phyloP scores from a whole-genome alignment of 2,329 filamentous ascomycete genomes.

The Zopfia rhizophila region DNA sequence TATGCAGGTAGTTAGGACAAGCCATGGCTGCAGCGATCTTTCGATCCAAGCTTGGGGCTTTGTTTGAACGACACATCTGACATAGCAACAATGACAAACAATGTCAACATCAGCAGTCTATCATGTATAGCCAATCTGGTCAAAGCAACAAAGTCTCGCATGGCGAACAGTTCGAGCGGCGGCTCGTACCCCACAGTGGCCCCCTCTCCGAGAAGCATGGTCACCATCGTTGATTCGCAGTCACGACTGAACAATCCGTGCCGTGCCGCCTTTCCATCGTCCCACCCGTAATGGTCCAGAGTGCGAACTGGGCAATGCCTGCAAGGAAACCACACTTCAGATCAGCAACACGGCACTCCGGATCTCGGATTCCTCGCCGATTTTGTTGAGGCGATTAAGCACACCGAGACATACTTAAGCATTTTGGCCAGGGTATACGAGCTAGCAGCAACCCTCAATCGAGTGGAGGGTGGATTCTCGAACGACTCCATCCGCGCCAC shows the following conservation, averaged over 20 bases:
- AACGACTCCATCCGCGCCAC: too few relatives aligned
- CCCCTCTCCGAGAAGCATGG: constrained; percentile 17
- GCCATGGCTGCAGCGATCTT: not conserved
- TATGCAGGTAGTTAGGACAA: constrained; percentile 5
- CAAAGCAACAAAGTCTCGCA: constrained; percentile 1
- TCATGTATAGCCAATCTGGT: constrained; percentile 3
- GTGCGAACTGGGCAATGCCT: constrained; percentile 18
- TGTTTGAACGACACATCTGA: too few relatives aligned
- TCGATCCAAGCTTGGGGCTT: too few relatives aligned
- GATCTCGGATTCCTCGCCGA: constrained; percentile 21
- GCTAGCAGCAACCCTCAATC: too few relatives aligned
- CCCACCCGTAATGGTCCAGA: constrained; percentile 31
- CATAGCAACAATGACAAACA: too few relatives aligned
- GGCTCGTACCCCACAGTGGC: constrained; percentile 37
- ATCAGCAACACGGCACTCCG: constrained; percentile 2
- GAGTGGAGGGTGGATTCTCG: too few relatives aligned
- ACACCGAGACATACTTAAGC: too few relatives aligned
- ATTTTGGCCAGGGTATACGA: constrained; percentile 6
- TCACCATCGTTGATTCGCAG: constrained; percentile 38
- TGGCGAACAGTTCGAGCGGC: constrained; percentile 18
- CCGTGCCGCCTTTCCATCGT: constrained; percentile 42
- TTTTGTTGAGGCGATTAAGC: too few relatives aligned
- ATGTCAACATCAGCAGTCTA: not conserved
- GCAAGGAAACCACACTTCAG: constrained; percentile 5
- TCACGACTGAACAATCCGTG: constrained; percentile 28